These are phyloP conservation scores for Chalaropsis ovoidea DNA, from an alignment of 2,329 filamentous ascomycete genomes.

Conservation along the genomic window DNA sequence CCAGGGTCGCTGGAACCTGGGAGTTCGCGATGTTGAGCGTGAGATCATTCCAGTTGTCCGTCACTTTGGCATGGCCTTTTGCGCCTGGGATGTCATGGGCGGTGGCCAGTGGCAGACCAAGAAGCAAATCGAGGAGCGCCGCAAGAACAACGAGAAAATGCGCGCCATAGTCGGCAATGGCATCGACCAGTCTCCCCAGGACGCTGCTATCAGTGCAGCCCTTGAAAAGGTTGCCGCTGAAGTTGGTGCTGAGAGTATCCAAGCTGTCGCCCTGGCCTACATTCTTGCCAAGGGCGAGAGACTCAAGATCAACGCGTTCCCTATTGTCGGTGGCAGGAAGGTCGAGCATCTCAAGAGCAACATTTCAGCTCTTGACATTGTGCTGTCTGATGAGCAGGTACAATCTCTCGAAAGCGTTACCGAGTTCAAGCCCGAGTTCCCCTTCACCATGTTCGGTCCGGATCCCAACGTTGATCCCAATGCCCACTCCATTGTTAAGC, in stretches of 20 bases:
- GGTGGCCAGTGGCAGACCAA: conserved; percentile 42
- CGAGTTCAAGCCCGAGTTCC: conserved; percentile 38
- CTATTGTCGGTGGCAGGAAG: conserved; percentile 44
- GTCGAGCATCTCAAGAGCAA: conserved; percentile 45
- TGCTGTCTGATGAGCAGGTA: conserved; percentile 43
- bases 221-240: conserved; percentile 50
- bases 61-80: conserved; percentile 41
- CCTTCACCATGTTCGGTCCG: background rate
- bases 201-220: conserved; percentile 44
- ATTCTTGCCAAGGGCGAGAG: conserved; percentile 40
- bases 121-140: conserved; percentile 31
- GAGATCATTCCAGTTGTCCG: conserved; percentile 38
- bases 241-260: conserved; percentile 47
- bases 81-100: conserved; percentile 51
- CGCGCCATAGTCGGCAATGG: conserved; percentile 28
- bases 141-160: conserved; percentile 35
- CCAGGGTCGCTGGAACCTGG: conserved; percentile 35
- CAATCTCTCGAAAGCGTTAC: conserved; percentile 44
- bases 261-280: conserved; percentile 48
- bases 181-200: conserved; percentile 38
- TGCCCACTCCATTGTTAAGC: background rate
- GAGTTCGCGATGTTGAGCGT: conserved; percentile 34
- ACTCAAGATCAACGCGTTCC: conserved; percentile 38
- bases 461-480: conserved; percentile 12
- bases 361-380: conserved; percentile 44